Base-by-base conservation (phyloP, 768 basidiomycete species). In the Macrolepiota dolichaula region DNA sequence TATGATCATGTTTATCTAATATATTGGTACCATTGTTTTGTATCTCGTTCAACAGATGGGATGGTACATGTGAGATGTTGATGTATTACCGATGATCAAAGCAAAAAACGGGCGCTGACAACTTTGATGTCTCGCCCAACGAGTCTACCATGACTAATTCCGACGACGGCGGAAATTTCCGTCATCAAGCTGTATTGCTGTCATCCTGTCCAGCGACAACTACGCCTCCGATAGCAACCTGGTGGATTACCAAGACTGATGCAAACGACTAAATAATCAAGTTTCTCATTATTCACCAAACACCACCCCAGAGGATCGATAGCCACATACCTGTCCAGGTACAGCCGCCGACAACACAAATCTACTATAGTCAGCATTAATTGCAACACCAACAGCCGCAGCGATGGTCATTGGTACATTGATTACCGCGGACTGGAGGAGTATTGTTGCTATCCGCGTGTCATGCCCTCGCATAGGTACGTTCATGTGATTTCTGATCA, bases 371-470 rank as follows among this genome's bases (percentile, higher is more conserved):
- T 11, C 36, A 9, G 6, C 50, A 12, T 32, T 12, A 13, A 47
- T 50, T 6, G 47, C 57, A 24, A 57, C 36, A 6, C 57, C 57
- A n/a, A 57, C 57, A 24, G 22, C 22, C 5, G 49, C 57, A 49
- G 38, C 27, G 35, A 57, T 25, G 1, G 57, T 38, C 10, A 50
- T 38, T 11, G 57, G 57, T 3, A 57, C 32, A 22, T 57, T 57
- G 22, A 57, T 57, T 36, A 47, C 57, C 2, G 57, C 57, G 1
- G 57, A 57, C 13, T 57, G 47, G 12, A 57, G 47, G n/a, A 57
- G 36, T 6, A 57, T 50, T 32, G 47, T n/a, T 44, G 32, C 55
- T 27, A 57, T 27, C 19, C 55, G 55, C 1, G 44, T 46, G 12
- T 52, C 27, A 11, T 57, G 55, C 17, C 12, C 32, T 11, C 19